phyloP scores from a whole-genome alignment of 148 eudicot species.

The Talinum fruticosum region DNA sequence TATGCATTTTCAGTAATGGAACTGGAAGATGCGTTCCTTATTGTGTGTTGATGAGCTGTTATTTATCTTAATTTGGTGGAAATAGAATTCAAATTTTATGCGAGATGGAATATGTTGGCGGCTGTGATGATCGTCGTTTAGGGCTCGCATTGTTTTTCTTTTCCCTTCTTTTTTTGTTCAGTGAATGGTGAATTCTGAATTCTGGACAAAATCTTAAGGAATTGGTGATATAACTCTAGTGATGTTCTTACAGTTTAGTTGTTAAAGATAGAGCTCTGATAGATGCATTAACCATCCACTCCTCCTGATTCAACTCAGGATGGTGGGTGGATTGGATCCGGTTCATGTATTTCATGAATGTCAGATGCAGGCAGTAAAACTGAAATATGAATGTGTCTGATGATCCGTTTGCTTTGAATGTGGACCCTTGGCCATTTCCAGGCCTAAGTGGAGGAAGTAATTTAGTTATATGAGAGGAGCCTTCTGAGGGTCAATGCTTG shows the following conservation, averaged over 20 bases:
- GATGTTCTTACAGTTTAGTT: neutral
- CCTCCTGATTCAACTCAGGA: neutral
- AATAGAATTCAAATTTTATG: neutral
- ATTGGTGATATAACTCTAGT: neutral
- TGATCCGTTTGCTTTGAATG: neutral
- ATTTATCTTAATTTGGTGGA: neutral
- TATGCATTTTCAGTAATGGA: neutral
- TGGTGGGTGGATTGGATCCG: neutral
- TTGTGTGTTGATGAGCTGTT: neutral
- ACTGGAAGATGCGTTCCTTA: neutral
- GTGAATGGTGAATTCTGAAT: too few species aligned
- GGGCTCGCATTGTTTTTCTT: neutral
- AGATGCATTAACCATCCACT: neutral
- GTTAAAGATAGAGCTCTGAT: neutral
- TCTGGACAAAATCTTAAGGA: neutral
- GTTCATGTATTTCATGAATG: neutral
- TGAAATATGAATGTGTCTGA: neutral
- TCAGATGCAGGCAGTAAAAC: neutral
- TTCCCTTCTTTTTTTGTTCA: neutral
- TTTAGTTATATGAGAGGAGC: neutral
- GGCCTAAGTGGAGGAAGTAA: too few species aligned
- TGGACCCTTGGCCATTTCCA: neutral
- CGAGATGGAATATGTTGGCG: neutral
- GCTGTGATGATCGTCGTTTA: neutral
- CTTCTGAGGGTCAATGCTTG: neutral